These are phyloP conservation scores for Grosmannia serpens DNA, from an alignment of 2,329 filamentous ascomycete species.

Conservation along the genomic window DNA sequence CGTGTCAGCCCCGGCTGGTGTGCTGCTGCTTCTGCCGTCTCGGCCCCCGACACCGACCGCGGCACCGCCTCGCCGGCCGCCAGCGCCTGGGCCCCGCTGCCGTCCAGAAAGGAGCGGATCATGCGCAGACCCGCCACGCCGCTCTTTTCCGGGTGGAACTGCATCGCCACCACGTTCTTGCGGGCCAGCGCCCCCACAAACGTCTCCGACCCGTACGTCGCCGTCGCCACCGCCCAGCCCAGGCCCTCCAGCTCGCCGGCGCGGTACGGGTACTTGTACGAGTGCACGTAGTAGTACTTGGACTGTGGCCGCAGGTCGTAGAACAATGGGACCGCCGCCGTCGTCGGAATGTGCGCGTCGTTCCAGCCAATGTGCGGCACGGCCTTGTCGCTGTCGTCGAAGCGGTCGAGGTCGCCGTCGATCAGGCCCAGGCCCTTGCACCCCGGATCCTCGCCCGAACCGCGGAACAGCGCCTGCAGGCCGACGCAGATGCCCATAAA, in stretches of 20 bases:
- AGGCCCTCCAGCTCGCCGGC: conserved; percentile 62
- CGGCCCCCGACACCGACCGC: neutral
- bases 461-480: conserved; percentile 77
- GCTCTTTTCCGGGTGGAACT: conserved; percentile 97
- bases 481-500: conserved; percentile 98
- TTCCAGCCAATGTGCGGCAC: conserved; percentile 99
- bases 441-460: conserved; percentile 65
- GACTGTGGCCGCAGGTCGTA: conserved; percentile 70
- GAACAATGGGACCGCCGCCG: conserved; percentile 26
- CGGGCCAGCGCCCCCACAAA: conserved; percentile 86
- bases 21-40: too few relatives aligned
- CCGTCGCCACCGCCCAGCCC: conserved; percentile 89
- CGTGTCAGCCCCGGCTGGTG: conserved; percentile 58
- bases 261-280: conserved; percentile 72
- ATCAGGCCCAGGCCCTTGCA: conserved; percentile 69
- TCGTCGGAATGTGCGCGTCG: conserved; percentile 44
- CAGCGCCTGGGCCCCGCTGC: conserved; percentile 45
- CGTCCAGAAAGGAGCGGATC: conserved; percentile 76
- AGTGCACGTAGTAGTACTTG: conserved; percentile 99
- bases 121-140: conserved; percentile 79
- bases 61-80: conserved; percentile 14
- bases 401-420: conserved; percentile 58
- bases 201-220: conserved; percentile 73
- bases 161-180: conserved; percentile 78
- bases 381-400: conserved; percentile 66